These are phyloP conservation scores for Candida wancherniae DNA, from an alignment of 805 yeast genomes.

Conservation along the genomic window DNA sequence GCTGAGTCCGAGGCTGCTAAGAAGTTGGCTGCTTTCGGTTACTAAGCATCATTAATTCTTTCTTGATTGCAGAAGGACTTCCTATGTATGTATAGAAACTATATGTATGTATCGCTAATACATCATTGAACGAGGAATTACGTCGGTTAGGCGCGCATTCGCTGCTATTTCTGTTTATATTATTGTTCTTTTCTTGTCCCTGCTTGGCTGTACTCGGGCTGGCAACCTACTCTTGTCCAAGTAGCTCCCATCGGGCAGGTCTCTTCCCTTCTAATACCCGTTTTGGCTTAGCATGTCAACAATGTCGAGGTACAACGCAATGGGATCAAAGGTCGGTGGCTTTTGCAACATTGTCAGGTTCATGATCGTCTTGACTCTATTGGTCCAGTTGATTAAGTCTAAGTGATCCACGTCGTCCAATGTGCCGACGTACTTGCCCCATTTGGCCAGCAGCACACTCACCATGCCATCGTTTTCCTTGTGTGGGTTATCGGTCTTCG, in stretches of 20 bases:
- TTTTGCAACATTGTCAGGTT: constrained; percentile 27
- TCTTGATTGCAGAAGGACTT: constrained; percentile 7
- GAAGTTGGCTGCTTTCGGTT: constrained; percentile 95
- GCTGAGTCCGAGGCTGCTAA: constrained; percentile 88
- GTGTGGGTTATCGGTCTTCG: constrained; percentile 20
- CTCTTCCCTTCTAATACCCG: constrained; percentile 51
- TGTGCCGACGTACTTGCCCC: constrained; percentile 85
- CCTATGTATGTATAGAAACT: constrained; percentile 14
- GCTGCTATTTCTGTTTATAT: no score
- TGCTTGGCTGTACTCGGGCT: no score
- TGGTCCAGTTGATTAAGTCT: constrained; percentile 82
- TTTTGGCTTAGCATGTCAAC: constrained; percentile 56
- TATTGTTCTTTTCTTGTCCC: no score
- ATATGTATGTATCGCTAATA: constrained; percentile 15
- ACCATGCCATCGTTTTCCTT: constrained; percentile 85
- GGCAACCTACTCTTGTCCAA: no score
- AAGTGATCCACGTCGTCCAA: constrained; percentile 76
- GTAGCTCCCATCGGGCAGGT: no score
- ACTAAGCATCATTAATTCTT: constrained; percentile 49
- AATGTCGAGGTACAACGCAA: constrained; percentile 64
- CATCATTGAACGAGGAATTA: constrained; percentile 14
- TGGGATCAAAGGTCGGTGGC: constrained; percentile 52
- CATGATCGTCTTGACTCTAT: constrained; percentile 38
- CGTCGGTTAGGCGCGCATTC: no score
- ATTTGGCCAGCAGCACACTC: constrained; percentile 66